Evolutionary conservation across 2,329 filamentous ascomycete species (phyloP).

Genomic region (Epichloe hybrida): DNA sequence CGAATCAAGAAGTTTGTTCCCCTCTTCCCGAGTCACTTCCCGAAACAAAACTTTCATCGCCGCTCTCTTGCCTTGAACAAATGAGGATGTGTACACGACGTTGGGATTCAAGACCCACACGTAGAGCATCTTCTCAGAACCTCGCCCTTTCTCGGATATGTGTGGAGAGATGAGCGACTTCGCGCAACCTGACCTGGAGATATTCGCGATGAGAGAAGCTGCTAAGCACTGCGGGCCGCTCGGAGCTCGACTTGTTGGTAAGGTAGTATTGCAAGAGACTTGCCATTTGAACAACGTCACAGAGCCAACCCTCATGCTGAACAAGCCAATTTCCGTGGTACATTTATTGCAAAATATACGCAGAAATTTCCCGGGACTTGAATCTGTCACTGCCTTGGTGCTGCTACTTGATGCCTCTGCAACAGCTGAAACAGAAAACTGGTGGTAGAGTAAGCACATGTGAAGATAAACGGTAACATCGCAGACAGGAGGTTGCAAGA

Average conservation of each 20-base stretch:
- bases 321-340: slow-evolving; percentile 31
- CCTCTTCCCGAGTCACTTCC: slow-evolving; percentile 27
- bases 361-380: slow-evolving; percentile 17
- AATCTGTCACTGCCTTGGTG: slow-evolving; percentile 15
- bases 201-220: slow-evolving; percentile 37
- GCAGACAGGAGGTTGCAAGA: background rate
- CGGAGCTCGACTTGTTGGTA: slow-evolving; percentile 16
- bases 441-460: slow-evolving; percentile 11
- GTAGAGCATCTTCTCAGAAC: slow-evolving; percentile 22
- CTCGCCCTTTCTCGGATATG: background rate
- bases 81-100: slow-evolving; percentile 36
- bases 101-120: slow-evolving; percentile 45
- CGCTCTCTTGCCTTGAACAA: slow-evolving; percentile 13
- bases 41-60: slow-evolving; percentile 43
- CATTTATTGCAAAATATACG: slow-evolving; percentile 34
- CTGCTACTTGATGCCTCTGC: slow-evolving; percentile 18
- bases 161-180: slow-evolving; percentile 38
- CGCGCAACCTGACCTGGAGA: slow-evolving; percentile 42
- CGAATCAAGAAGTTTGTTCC: slow-evolving; percentile 34
- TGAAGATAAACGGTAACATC: background rate
- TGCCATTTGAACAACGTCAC: slow-evolving; percentile 46
- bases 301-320: slow-evolving; percentile 29
- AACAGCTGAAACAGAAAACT: slow-evolving; percentile 25
- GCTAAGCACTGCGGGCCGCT: slow-evolving; percentile 37
- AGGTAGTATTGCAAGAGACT: slow-evolving; percentile 27